A percentile compares a stretch with the other conserved stretches of the same genome.
phyloP scores from a whole-genome alignment of 1,284 basidiomycete species.

The Coriolopsis trogii region DNA sequence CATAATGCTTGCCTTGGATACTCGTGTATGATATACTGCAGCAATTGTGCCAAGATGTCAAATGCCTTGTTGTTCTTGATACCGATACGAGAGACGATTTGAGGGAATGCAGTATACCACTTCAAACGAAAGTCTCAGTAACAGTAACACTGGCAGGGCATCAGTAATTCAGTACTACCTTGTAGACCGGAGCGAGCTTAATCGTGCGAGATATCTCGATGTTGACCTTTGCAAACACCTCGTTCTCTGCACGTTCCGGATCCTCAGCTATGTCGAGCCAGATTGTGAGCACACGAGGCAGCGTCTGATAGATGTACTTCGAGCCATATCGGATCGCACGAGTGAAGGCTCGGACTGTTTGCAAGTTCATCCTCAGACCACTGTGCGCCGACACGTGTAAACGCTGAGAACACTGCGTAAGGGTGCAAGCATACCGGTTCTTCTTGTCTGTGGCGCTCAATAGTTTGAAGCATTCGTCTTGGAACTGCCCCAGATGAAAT shows the following conservation, averaged over 20 bases:
- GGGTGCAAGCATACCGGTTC: constrained; percentile 48
- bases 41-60: constrained; percentile 68
- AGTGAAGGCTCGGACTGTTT: constrained; percentile 72
- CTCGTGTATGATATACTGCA: constrained; percentile 73
- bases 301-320: constrained; percentile 96
- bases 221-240: constrained; percentile 61
- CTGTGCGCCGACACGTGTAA: too few species aligned
- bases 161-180: constrained; percentile 47
- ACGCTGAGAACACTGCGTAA: too few species aligned
- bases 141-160: neutral
- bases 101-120: constrained; percentile 98
- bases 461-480: constrained; percentile 73
- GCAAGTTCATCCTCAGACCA: constrained; percentile 59
- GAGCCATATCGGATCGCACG: constrained; percentile 84
- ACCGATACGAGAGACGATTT: constrained; percentile 94
- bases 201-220: constrained; percentile 57
- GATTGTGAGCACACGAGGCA: constrained; percentile 92
- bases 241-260: constrained; percentile 32
- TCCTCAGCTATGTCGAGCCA: constrained; percentile 95
- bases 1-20: constrained; percentile 95
- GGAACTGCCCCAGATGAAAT: constrained; percentile 87
- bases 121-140: too few species aligned
- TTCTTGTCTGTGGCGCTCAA: constrained; percentile 51
- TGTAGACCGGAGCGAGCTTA: constrained; percentile 71
- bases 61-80: constrained; percentile 78